Percentiles rank a stretch among this genome's conserved stretches.
Evolutionary conservation across 306 rosid species (phyloP).

Genomic region (Fragaria vesca): DNA sequence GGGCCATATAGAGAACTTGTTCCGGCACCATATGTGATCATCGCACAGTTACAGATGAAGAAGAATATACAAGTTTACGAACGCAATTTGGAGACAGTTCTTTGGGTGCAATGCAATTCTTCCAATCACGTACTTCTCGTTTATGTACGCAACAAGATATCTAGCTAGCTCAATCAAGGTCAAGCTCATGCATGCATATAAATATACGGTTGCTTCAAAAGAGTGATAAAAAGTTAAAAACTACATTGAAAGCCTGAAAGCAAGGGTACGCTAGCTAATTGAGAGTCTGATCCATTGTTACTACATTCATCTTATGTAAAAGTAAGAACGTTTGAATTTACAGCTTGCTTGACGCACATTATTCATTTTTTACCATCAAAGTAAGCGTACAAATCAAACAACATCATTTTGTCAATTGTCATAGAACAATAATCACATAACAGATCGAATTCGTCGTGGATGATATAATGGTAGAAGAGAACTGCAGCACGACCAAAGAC

Average conservation of each 20-base stretch:
- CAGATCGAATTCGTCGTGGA: background rate
- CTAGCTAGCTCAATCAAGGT: background rate
- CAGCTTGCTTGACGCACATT: background rate
- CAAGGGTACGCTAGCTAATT: background rate
- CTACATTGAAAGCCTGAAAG: background rate
- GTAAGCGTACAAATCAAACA: background rate
- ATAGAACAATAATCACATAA: no score
- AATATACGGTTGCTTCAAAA: background rate
- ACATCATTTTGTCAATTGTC: background rate
- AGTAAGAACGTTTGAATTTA: background rate
- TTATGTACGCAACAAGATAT: constrained; percentile 7
- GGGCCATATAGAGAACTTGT: background rate
- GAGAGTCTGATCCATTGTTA: no score
- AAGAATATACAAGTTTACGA: background rate
- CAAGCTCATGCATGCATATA: constrained; percentile 5
- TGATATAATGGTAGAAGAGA: background rate
- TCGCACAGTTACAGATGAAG: background rate
- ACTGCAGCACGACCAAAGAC: background rate
- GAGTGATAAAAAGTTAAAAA: background rate
- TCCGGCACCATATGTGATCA: constrained; percentile 7
- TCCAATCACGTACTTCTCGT: constrained; percentile 2
- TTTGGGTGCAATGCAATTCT: constrained; percentile 7
- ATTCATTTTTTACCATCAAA: background rate
- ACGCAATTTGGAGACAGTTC: background rate
- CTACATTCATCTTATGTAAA: no score